Base-by-base conservation (phyloP, 139 green algal species). In the Zygnema circumcarinatum region DNA sequence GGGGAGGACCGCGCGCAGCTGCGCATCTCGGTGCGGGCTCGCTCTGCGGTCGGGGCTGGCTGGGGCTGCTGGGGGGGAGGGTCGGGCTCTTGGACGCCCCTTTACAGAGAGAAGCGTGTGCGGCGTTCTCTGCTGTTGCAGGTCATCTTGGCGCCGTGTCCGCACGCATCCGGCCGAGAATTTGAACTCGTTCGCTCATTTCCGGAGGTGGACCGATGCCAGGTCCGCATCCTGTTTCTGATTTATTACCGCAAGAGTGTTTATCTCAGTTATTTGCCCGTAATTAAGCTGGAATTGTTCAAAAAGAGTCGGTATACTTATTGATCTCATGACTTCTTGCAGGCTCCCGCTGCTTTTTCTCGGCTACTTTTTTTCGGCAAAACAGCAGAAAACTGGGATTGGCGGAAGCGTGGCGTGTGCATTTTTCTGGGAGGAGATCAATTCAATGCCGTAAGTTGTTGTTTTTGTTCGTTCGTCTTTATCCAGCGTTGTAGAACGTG, bases 341-440 rank as follows among this genome's bases (percentile, higher is more conserved):
- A 88, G 83, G 74, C 36, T 38, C 74, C 83, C 2, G 7, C 7
- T 32, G 35, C 38, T 33, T 89, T 89, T 42, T 3, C 38, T n/a
- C n/a, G 25, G 22, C 33, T 89, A 25, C 39, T 80, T 67, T 36
- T 89, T 35, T 76, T 36, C 2, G 38, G 35, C 29, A 67, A 31
- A 40, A 81, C 84, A 35, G 21, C 31, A 33, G 11, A 22, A 41
- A 69, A 47, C 16, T 89, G 84, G 84, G 84, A 89, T 25, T 89
- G 84, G 84, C 84, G 84, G 29, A 0, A 38, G 22, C 25, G 38
- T 21, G 84, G 84, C 21, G 84, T 89, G 22, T 89, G 36, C 35
- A 81, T 89, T 33, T 89, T 89, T 47, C 75, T 89, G 11, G 84
- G 84, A 39, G 84, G 84, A 32, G 84, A 89, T 33, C 84, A 89